Base-by-base conservation (phyloP, 148 eudicot species). In the Fagopyrum esculentum region DNA sequence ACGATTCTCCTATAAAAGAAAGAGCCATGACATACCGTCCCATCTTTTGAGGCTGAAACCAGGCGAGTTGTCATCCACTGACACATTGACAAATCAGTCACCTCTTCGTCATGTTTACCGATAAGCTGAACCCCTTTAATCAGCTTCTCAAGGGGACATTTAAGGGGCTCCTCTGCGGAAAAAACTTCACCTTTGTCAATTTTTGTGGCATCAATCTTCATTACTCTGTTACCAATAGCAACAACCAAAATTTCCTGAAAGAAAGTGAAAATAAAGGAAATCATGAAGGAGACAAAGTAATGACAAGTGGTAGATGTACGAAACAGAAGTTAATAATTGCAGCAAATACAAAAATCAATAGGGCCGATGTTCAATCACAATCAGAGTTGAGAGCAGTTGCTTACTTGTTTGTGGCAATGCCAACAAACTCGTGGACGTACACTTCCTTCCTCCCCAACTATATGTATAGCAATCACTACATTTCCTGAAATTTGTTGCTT, bases 11-110 rank as follows among this genome's bases (percentile, higher is more conserved):
- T 40, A 40, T 13, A 35, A 35, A 66, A 66, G 47, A 66, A 17
- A 35, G 47, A 7, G 47, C 43, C 46, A 69, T 54, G 71, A 87
- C 93, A 50, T 47, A 93, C 97, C 87, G 98, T 96, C 83, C 99
- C 99, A 87, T 96, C 99, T 48, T 84, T 86, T 55, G 99, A 92
- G 61, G 94, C 94, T 68, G 99, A 90, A 75, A 91, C 99, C 81
- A 96, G 84, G 72, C 98, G 98, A 16, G 99, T 89, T 44, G 98
- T 92, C 99, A 96, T 96, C 99, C 98, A 96, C 74, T 96, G 99
- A 81, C 97, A 96, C 99, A 96, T 96, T 30, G 99, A 96, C 77
- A 96, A 78, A 83, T 92, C 99, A 19, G 98, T 92, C 80, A 96
- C 94, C 73, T 92, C 97, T 48, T 93, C 98, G 71, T 90, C 99